Evolutionary conservation across 1,284 basidiomycete species (phyloP).

Genomic region (Thecaphora frezii): DNA sequence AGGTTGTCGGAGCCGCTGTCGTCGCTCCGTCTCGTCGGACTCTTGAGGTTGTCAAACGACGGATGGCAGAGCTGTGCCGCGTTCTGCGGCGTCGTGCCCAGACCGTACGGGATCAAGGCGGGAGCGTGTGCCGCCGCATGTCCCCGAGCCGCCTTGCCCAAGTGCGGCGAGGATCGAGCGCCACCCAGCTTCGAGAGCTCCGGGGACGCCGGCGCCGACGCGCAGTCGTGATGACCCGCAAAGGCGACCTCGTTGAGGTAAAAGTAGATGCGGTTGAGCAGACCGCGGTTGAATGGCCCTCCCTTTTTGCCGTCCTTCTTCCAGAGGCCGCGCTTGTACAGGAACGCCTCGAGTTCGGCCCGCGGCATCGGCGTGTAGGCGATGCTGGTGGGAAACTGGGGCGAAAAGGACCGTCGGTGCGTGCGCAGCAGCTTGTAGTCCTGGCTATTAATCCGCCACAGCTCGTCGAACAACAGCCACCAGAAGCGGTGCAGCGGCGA

Average conservation of each 20-base stretch:
- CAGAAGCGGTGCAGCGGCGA: constrained; percentile 72
- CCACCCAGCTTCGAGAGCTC: no score
- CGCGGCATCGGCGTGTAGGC: constrained; percentile 75
- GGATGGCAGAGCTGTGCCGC: constrained; percentile 65
- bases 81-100: constrained; percentile 69
- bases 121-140: neutral
- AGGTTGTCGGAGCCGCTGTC: constrained; percentile 58
- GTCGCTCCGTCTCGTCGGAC: constrained; percentile 1
- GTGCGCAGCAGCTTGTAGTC: constrained; percentile 65
- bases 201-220: no score
- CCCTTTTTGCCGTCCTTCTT: constrained; percentile 63
- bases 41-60: constrained; percentile 64
- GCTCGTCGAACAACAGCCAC: constrained; percentile 76
- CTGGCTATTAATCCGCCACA: constrained; percentile 37
- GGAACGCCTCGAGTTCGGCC: constrained; percentile 68
- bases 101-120: constrained; percentile 53
- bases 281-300: constrained; percentile 68
- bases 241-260: constrained; percentile 75
- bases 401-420: constrained; percentile 70
- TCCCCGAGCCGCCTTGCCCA: no score
- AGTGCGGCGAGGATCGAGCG: no score
- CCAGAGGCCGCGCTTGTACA: constrained; percentile 68
- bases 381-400: constrained; percentile 72
- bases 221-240: constrained; percentile 21
- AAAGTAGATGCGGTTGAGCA: constrained; percentile 75